Evolutionary conservation across 2,329 filamentous ascomycete genomes (phyloP).

Genomic region (Ceratocystiopsis minuta): DNA sequence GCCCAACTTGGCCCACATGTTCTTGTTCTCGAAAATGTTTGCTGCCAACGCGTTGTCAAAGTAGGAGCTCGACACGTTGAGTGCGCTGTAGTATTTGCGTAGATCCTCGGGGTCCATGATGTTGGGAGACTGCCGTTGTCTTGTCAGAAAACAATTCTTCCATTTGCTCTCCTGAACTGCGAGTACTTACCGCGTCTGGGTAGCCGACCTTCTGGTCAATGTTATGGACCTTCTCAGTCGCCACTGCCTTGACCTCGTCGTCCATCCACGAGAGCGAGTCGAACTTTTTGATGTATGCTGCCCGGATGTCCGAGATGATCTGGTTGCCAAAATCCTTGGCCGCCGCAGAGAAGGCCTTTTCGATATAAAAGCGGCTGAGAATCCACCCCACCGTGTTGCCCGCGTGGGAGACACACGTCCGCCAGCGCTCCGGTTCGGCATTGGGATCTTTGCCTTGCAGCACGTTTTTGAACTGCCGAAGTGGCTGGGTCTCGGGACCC

Average conservation of each 20-base stretch:
- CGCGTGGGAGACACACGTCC: slow-evolving; percentile 36
- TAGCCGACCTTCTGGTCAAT: slow-evolving; percentile 54
- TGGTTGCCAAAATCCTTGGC: slow-evolving; percentile 49
- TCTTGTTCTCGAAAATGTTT: slow-evolving; percentile 26
- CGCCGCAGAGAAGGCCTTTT: slow-evolving; percentile 47
- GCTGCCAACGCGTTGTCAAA: slow-evolving; percentile 40
- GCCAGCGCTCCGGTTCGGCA: slow-evolving; percentile 45
- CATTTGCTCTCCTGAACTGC: not conserved
- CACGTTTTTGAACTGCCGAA: slow-evolving; percentile 39
- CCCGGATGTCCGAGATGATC: slow-evolving; percentile 54
- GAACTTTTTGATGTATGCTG: slow-evolving; percentile 43
- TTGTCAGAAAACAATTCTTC: not conserved
- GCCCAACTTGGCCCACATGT: slow-evolving; percentile 38
- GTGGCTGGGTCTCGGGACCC: slow-evolving; percentile 39
- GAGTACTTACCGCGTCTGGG: slow-evolving; percentile 24
- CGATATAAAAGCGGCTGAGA: slow-evolving; percentile 51
- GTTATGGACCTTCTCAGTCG: slow-evolving; percentile 46
- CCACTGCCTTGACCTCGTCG: slow-evolving; percentile 36
- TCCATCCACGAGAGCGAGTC: slow-evolving; percentile 46
- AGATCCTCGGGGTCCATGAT: slow-evolving; percentile 39
- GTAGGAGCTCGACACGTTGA: slow-evolving; percentile 30
- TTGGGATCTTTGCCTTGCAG: slow-evolving; percentile 42
- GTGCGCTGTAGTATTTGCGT: slow-evolving; percentile 34
- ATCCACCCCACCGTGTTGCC: slow-evolving; percentile 42
- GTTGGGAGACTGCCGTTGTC: slow-evolving; percentile 24